Conservation (phyloP, 2,329 filamentous ascomycete species). For the Penicillium sp. region DNA sequence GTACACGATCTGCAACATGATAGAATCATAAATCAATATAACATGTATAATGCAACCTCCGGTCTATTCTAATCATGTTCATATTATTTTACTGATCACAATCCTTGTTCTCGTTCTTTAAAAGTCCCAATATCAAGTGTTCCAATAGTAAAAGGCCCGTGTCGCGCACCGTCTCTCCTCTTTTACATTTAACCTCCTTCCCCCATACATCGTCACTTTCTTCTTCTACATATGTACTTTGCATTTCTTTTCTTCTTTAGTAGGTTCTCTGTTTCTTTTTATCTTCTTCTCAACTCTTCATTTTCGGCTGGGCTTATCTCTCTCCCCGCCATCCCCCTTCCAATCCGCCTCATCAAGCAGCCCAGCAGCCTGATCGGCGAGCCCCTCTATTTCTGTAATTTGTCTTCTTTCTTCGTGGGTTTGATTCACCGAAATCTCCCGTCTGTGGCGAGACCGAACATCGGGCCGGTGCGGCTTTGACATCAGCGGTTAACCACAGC, state of each 20-base stretch:
- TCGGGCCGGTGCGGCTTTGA: neutral
- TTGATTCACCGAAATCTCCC: neutral
- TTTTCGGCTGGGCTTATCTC: neutral
- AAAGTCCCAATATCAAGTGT: neutral
- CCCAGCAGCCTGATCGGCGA: conserved; percentile 24
- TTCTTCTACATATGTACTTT: neutral
- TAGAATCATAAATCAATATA: neutral
- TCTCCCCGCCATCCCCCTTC: neutral
- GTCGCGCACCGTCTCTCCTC: neutral
- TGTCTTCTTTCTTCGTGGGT: neutral
- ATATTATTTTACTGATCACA: neutral
- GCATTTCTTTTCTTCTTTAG: neutral
- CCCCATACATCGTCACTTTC: neutral
- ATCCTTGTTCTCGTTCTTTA: neutral
- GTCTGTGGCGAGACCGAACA: neutral
- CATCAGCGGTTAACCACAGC: neutral
- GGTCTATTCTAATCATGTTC: neutral
- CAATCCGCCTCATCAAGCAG: neutral
- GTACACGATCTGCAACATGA: neutral
- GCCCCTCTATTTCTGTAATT: conserved; percentile 1
- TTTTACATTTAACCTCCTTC: neutral
- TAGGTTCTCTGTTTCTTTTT: neutral
- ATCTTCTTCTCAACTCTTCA: neutral
- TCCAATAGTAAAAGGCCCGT: neutral
- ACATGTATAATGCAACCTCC: neutral